Evolutionary conservation across 345 rosid species (phyloP).

Genomic region (Trapa bicornis): DNA sequence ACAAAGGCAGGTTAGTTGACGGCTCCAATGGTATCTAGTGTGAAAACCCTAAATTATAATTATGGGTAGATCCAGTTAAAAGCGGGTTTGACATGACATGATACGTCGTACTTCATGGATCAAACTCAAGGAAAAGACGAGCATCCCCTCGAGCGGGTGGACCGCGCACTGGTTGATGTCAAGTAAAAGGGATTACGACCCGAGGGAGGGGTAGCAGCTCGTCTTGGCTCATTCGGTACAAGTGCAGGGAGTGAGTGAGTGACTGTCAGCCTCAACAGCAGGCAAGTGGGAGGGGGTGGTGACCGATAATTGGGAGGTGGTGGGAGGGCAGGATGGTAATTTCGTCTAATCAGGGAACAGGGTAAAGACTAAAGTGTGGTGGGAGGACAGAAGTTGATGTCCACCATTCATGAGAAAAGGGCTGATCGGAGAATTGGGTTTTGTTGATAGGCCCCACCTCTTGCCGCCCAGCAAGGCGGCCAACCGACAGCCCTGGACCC

Average conservation of each 20-base stretch:
- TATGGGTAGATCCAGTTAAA: background rate
- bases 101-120: background rate
- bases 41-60: background rate
- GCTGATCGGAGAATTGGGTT: slow-evolving; percentile 8
- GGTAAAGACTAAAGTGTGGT: slow-evolving; percentile 9
- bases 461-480: slow-evolving; percentile 66
- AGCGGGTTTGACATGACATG: background rate
- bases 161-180: background rate
- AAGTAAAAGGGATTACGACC: slow-evolving; percentile 22
- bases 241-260: background rate
- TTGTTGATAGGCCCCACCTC: slow-evolving; percentile 26
- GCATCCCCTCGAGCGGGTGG: background rate
- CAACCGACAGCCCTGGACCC: slow-evolving; percentile 40
- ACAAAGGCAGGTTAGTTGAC: too few species aligned
- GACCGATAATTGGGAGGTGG: background rate
- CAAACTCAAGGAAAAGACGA: background rate
- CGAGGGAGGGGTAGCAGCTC: background rate
- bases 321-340: slow-evolving; percentile 7
- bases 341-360: background rate
- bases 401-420: slow-evolving; percentile 32
- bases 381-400: slow-evolving; percentile 26
- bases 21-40: too few species aligned
- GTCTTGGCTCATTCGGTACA: slow-evolving; percentile 34
- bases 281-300: slow-evolving; percentile 1
- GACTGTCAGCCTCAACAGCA: slow-evolving; percentile 4